These are phyloP conservation scores for Elsinoe arachidis DNA, from an alignment of 2,329 filamentous ascomycete genomes.

Conservation along the genomic window DNA sequence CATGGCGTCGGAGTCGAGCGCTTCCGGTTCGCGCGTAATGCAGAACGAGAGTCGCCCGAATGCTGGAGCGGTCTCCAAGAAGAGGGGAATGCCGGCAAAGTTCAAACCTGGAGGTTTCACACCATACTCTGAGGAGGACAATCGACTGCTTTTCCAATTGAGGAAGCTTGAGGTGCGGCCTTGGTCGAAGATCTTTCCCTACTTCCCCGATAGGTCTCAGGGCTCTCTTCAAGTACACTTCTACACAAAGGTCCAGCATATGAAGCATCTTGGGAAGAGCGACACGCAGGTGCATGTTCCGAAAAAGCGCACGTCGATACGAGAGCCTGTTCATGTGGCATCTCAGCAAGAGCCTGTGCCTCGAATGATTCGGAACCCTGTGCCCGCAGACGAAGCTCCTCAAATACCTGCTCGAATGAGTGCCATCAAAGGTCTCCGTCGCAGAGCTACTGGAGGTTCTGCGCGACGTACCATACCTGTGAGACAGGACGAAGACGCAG, in stretches of 20 bases:
- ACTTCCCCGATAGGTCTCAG: constrained; percentile 26
- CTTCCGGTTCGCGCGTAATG: neutral
- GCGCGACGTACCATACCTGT: neutral
- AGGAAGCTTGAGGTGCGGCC: constrained; percentile 29
- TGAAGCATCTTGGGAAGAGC: neutral
- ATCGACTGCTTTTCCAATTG: constrained; percentile 29
- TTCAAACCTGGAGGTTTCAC: neutral
- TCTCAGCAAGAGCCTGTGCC: neutral
- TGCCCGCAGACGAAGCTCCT: neutral
- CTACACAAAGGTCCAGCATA: constrained; percentile 4
- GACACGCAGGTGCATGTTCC: too few species aligned
- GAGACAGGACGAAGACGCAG: too few species aligned
- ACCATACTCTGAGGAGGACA: constrained; percentile 22
- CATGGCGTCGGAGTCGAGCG: neutral
- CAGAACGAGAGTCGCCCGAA: too few species aligned
- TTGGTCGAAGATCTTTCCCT: constrained; percentile 29
- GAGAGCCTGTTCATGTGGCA: too few species aligned
- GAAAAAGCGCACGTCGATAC: too few species aligned
- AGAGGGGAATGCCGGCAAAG: neutral
- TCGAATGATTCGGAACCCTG: neutral
- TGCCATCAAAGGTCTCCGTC: neutral
- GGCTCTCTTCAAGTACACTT: constrained; percentile 23
- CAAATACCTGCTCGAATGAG: neutral
- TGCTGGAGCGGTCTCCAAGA: neutral
- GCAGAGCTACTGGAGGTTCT: neutral